Base-by-base conservation (phyloP, 2,329 filamentous ascomycete species). In the Xylariomycetidae sp. region DNA sequence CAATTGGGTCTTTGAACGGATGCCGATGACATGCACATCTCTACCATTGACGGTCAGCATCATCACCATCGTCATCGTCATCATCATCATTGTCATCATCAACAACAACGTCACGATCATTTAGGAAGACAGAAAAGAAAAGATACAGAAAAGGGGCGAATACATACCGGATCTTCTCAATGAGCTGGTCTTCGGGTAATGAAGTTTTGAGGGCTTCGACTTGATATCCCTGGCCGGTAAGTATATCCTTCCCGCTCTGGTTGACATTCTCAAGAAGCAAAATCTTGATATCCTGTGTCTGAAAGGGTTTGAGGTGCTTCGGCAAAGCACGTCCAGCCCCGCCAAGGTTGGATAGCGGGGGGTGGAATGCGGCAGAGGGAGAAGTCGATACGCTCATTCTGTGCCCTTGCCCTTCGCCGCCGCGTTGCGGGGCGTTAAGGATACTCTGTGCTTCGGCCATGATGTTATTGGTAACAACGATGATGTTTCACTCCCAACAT, bases 1-100 rank as follows among this genome's bases (percentile, higher is more conserved):
- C 57, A 98, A 77, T 68, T 92, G 95, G 20, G 92, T 98, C 72
- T 98, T 98, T 39, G 90, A 97, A 46, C 92, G 86, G 53, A 98
- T 97, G 46, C 92, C 92, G 58, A 98, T 92, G 53, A 97, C 92
- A 57, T 98, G 92, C 17, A 96, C 86, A 58, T 96, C 85, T 41
- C 88, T 94, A 37, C 36, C 25, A 22, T 37, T 37, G 42, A 14
- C 13, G 22, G n/a, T 11, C 9, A 29, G 13, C 14, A n/a, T n/a
- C n/a, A n/a, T n/a, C n/a, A n/a, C n/a, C n/a, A n/a, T n/a, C n/a
- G n/a, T n/a, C n/a, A n/a, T 17, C 16, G 7, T 16, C 7, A 23
- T 15, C 16, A 16, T 20, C 13, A 23, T 26, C 34, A 11, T 19
- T 31, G 25, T 11, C 9, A 23, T 23, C n/a, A 23, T 23, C 8